Evolutionary conservation across 768 basidiomycete species (phyloP).

Genomic region (Boletus tomentosulus): DNA sequence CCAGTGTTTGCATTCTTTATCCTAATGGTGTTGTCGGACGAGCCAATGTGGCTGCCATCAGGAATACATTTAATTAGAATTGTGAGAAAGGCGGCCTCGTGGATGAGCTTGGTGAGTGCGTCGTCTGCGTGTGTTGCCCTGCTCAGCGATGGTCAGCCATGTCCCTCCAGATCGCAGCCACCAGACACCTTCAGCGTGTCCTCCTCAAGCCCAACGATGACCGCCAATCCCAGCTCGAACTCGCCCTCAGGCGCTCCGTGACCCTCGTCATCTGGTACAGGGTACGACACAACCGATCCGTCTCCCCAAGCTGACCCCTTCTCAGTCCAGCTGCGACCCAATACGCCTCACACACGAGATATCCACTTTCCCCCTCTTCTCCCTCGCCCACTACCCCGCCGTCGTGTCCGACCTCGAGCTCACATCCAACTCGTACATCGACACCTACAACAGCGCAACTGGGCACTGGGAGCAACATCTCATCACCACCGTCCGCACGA

Average conservation of each 20-base stretch:
- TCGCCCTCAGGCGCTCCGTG: constrained; percentile 47
- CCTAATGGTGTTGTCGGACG: background rate
- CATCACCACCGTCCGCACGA: constrained; percentile 53
- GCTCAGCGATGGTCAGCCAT: background rate
- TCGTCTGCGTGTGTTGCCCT: background rate
- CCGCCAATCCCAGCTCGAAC: constrained; percentile 31
- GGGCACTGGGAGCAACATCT: constrained; percentile 68
- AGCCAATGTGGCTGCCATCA: too few species aligned
- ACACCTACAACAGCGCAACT: constrained; percentile 51
- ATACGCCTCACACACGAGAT: constrained; percentile 55
- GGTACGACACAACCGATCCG: constrained; percentile 26
- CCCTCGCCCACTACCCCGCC: constrained; percentile 48
- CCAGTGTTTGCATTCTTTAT: too few species aligned
- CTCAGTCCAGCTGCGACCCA: constrained; percentile 49
- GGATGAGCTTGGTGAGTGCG: background rate
- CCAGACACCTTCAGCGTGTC: constrained; percentile 13
- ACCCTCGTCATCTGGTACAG: constrained; percentile 72
- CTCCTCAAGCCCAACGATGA: constrained; percentile 19
- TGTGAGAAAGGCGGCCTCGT: background rate
- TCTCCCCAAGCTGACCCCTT: constrained; percentile 4
- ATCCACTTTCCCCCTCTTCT: constrained; percentile 63
- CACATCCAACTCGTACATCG: constrained; percentile 49
- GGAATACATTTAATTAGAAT: too few species aligned
- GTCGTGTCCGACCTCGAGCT: constrained; percentile 56
- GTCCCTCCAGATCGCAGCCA: constrained; percentile 26